phyloP scores from a whole-genome alignment of 2,329 filamentous ascomycete species.

The Exophiala xenobiotica region DNA sequence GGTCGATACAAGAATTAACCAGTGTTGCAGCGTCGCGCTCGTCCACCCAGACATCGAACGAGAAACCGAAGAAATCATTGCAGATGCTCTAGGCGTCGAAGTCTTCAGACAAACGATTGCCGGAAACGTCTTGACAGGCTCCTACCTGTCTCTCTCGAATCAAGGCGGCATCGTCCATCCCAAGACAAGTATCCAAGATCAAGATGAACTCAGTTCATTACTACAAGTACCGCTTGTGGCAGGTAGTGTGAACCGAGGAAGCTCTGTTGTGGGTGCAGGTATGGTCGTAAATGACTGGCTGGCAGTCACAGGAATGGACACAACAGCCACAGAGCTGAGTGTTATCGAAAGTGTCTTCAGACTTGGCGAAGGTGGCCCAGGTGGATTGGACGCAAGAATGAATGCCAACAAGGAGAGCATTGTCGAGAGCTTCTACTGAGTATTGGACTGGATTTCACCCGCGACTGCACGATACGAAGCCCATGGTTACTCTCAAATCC shows the following conservation, averaged over 20 bases:
- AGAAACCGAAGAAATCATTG: constrained; percentile 98
- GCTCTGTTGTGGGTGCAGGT: constrained; percentile 89
- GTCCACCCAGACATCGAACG: constrained; percentile 95
- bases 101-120: constrained; percentile 80
- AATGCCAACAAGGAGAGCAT: constrained; percentile 95
- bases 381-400: constrained; percentile 50
- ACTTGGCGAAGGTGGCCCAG: constrained; percentile 81
- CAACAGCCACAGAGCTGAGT: constrained; percentile 94
- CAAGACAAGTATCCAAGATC: constrained; percentile 94
- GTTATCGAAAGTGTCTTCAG: constrained; percentile 96
- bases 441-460: constrained; percentile 34
- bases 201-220: constrained; percentile 91
- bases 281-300: constrained; percentile 99
- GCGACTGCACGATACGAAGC: neutral
- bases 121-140: constrained; percentile 93
- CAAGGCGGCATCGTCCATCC: constrained; percentile 95
- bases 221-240: constrained; percentile 95
- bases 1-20: too few relatives aligned
- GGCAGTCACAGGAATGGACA: constrained; percentile 88
- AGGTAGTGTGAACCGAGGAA: constrained; percentile 88
- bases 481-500: too few relatives aligned
- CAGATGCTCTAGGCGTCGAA: constrained; percentile 73
- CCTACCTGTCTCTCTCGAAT: constrained; percentile 95
- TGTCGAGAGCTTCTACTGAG: constrained; percentile 97
- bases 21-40: constrained; percentile 77